Conservation (phyloP, 176 grass and related monocot genomes). For the Rhynchospora tenuis region DNA sequence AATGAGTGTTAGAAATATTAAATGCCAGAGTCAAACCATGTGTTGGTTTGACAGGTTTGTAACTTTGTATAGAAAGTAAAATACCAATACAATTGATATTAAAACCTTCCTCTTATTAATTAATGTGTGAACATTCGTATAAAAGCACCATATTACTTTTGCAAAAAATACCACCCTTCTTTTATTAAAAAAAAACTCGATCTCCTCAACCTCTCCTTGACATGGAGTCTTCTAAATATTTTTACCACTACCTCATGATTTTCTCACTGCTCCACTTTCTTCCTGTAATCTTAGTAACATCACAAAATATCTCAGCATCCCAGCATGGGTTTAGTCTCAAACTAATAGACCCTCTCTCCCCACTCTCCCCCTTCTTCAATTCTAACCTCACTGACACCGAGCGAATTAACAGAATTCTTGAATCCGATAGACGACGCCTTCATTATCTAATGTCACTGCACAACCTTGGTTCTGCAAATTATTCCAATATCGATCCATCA, state of each 20-base stretch:
- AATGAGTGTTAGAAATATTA: too few relatives aligned
- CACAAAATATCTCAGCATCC: not conserved
- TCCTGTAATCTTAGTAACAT: not conserved
- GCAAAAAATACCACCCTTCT: not conserved
- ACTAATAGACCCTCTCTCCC: constrained; percentile 5
- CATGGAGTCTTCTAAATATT: constrained; percentile 1
- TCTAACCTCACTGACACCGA: not conserved
- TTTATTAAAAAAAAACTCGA: not conserved
- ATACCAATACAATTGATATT: not conserved
- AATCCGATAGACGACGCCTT: not conserved
- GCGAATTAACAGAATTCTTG: not conserved
- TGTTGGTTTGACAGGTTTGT: too few relatives aligned
- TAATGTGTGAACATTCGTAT: not conserved
- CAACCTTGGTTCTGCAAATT: not conserved
- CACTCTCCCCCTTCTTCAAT: not conserved
- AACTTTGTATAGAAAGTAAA: too few relatives aligned
- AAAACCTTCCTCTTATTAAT: not conserved
- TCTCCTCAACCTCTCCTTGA: not conserved
- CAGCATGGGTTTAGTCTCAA: not conserved
- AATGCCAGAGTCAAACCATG: too few relatives aligned
- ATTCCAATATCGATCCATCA: not conserved
- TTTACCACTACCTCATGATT: not conserved
- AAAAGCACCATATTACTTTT: not conserved
- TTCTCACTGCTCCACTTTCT: not conserved
- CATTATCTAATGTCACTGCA: not conserved